These are phyloP conservation scores for Solanum paucissectum DNA, from an alignment of 257 asterid species.

Conservation along the genomic window DNA sequence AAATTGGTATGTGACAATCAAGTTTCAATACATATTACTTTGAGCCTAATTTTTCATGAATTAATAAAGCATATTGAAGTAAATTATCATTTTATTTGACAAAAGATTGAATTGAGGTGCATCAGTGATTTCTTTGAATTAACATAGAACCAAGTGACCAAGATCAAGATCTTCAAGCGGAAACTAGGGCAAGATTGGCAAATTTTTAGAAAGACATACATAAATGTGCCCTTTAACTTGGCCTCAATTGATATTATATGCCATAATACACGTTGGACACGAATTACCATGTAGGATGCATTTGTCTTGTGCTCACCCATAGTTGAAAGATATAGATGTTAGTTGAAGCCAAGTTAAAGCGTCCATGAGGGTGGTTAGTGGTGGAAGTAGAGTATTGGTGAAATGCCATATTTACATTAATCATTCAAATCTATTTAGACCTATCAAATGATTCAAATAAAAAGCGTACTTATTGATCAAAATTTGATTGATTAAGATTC, in stretches of 20 bases:
- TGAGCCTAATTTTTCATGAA: neutral
- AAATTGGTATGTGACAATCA: neutral
- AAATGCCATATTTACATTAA: neutral
- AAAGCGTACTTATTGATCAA: neutral
- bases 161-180: neutral
- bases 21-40: neutral
- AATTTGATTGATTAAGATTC: neutral
- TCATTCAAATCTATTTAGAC: neutral
- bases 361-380: neutral
- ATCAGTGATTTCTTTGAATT: neutral
- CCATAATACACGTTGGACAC: neutral
- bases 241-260: neutral
- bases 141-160: neutral
- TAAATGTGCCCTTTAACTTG: neutral
- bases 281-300: neutral
- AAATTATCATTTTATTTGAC: neutral
- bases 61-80: neutral
- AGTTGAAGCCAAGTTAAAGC: neutral
- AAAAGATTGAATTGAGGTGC: neutral
- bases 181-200: neutral
- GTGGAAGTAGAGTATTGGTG: neutral
- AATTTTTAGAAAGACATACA: neutral
- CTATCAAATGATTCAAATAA: neutral
- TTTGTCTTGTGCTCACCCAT: neutral
- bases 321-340: neutral